Base-by-base conservation (phyloP, 1,284 basidiomycete species). In the Naganishia albida region DNA sequence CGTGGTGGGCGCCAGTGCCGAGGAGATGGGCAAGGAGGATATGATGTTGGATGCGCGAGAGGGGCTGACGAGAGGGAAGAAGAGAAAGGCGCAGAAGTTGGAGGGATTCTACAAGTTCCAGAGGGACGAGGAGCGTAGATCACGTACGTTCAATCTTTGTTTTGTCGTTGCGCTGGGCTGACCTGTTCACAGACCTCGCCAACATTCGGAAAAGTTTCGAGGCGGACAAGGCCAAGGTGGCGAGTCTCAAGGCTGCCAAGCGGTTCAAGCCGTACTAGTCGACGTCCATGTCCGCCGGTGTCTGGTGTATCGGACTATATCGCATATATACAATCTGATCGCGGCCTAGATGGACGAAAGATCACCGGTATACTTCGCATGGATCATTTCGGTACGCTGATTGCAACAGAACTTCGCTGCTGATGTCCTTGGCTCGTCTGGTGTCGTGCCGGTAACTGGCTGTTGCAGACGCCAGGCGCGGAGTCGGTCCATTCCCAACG, bases 151-250 rank as follows among this genome's bases (percentile, higher is more conserved):
- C 34, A 34, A 6, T 18, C n/a, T n/a, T 23, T 3, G 57, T 30
- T 28, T 51, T 42, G 38, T 30, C 62, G 42, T 63, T 42, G 13
- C 63, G 42, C 40, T 65, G 13, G 63, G 15, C 42, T 70, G 3
- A 44, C 59, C 56, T 67, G 55, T 39, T 55, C 64, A 42, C 69
- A 89, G 88, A 87, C 66, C 81, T 92, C 55, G 83, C 91, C 74
- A 85, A 91, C 68, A 80, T 94, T 64, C 89, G 90, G 74, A 83
- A 82, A 70, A 87, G 86, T 71, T 94, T 91, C 83, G 89, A 92
- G 72, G 85, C 86, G 70, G 91, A 93, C 83, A 90, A 90, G 80
- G 86, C 84, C n/a, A 90, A 89, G 72, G 85, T 93, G 63, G 89
- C 89, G 72, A 88, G 88, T 72, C 80, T 93, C 72, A 91, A 89